Base-by-base conservation (phyloP, 371 early-diverging fungal species). In the Funneliformis caledonium region DNA sequence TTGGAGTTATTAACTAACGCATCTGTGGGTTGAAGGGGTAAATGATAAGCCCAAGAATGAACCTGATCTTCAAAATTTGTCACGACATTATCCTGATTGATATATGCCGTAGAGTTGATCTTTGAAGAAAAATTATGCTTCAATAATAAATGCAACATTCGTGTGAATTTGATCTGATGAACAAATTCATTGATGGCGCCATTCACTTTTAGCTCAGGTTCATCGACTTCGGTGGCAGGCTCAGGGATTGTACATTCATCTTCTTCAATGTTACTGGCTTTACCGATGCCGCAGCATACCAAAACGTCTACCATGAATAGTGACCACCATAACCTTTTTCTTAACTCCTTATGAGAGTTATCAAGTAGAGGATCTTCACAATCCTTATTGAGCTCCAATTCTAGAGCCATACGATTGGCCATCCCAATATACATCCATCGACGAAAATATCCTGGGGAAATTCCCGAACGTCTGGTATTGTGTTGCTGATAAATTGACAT, bases 301-400 rank as follows among this genome's bases (percentile, higher is more conserved):
- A 79, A 79, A 6, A 79, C 79, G n/a, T 79, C 79, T 45, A 79
- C 48, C 79, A 79, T 69, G 50, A 79, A 79, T 68, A 79, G 22
- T 11, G 79, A 79, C 79, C 79, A 79, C 79, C 79, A 79, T 12
- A 79, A 59, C 12, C 70, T 50, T 70, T 65, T 67, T 56, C 79
- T 68, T 33, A 65, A 56, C 42, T 79, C 70, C 45, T 79, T 79
- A 43, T 69, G 52, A 37, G 76, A 59, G 4, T 31, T 26, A 60
- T 45, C 47, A 76, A 76, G 26, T 9, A 16, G 33, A 6, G 64
- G 45, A 64, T 79, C 79, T 4, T 68, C 48, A 79, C 79, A 70
- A 43, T 70, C 70, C n/a, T 79, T 79, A 22, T 70, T 79, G 22
- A 79, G 45, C 33, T 60, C 79, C 26, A 79, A 48, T 79, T 79